Percentiles rank a stretch among this genome's conserved stretches.
These are phyloP conservation scores for Fraxinus latifolia DNA, from an alignment of 305 asterid genomes.

Conservation along the genomic window DNA sequence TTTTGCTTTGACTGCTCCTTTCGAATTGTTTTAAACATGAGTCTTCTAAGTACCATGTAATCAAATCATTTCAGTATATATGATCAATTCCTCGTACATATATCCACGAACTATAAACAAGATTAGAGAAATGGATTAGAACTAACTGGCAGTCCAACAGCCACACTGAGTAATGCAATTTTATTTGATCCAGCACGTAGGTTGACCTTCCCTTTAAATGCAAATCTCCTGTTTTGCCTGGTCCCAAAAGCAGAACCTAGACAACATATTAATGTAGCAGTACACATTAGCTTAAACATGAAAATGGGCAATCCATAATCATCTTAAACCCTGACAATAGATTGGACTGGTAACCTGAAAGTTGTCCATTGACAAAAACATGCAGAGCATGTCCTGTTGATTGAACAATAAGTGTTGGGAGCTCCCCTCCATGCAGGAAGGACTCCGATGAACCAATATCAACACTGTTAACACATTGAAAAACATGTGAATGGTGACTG, in stretches of 20 bases:
- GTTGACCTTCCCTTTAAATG: conserved; percentile 52
- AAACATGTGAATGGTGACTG: neutral
- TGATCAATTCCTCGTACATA: neutral
- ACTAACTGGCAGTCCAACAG: conserved; percentile 93
- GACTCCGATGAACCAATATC: conserved; percentile 79
- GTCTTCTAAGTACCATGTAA: neutral
- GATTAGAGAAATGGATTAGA: conserved; percentile 12
- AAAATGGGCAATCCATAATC: neutral
- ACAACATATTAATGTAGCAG: conserved; percentile 10
- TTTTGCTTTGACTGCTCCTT: neutral
- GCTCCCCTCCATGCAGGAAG: conserved; percentile 64
- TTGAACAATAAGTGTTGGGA: conserved; percentile 72
- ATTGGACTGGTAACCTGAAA: conserved; percentile 49
- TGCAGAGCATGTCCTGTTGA: conserved; percentile 82
- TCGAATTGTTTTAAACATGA: neutral
- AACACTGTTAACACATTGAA: conserved; percentile 47
- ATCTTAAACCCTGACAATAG: neutral
- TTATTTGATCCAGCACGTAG: conserved; percentile 70
- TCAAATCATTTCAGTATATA: neutral
- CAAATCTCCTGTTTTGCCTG: conserved; percentile 71
- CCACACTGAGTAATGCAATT: conserved; percentile 85
- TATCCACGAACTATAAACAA: neutral
- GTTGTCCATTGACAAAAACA: conserved; percentile 77
- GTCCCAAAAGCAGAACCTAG: conserved; percentile 88
- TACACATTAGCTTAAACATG: neutral